These are phyloP conservation scores for Anisodus acutangulus DNA, from an alignment of 257 asterid species.

Conservation along the genomic window DNA sequence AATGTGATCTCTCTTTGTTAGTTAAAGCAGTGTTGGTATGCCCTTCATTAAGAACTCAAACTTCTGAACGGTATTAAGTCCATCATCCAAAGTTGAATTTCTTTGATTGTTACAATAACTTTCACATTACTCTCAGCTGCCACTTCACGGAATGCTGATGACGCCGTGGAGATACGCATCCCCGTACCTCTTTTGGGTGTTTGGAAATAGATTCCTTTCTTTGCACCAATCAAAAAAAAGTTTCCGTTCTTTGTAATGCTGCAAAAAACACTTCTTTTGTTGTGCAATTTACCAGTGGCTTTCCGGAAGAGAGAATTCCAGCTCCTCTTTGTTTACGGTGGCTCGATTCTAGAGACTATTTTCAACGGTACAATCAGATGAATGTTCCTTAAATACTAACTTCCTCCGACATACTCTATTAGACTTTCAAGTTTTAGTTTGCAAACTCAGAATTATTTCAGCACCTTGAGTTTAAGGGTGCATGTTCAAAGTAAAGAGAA, in stretches of 20 bases:
- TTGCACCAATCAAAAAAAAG: background rate
- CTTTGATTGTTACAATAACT: background rate
- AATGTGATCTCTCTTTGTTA: no score
- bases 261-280: background rate
- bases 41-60: no score
- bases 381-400: background rate
- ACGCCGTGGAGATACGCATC: background rate
- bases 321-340: background rate
- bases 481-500: background rate
- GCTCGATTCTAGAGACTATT: background rate
- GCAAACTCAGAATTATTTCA: background rate
- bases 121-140: background rate
- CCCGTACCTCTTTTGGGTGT: background rate
- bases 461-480: background rate
- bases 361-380: background rate
- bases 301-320: background rate
- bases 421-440: background rate
- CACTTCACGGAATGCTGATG: background rate
- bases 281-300: background rate
- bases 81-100: background rate
- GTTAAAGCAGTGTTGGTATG: no score
- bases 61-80: background rate
- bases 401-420: background rate
- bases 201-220: background rate
- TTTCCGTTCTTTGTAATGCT: background rate